Base-by-base conservation (phyloP, 352 stramenopile genomes). In the Pythium vanterpoolii region DNA sequence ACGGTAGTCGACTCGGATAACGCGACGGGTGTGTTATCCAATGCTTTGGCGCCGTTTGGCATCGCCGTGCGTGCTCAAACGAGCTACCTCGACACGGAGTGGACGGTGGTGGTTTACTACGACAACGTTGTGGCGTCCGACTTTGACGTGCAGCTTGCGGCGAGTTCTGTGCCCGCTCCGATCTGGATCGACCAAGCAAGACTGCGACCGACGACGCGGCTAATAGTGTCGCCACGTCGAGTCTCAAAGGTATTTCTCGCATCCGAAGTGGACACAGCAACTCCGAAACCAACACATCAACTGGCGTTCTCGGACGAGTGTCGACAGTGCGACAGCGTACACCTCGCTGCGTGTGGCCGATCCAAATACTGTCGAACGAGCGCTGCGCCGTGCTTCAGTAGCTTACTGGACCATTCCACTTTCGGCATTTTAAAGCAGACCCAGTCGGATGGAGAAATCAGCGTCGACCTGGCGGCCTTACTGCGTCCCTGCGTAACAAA, bases 61-160 rank as follows among this genome's bases (percentile, higher is more conserved):
- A 44, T 68, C 38, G 23, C 38, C 2, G 53, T 45, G 11, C 27
- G 21, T 14, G 49, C 10, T 4, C 31, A 55, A 1, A 7, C 10
- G 19, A 27, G 1, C 10, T 47, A 40, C 13, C 26, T 21, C 1
- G 43, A 48, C n/a, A 18, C 9, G 5, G 61, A 61, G 55, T 69
- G 55, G 48, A 62, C 42, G 1, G 16, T 69, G 1, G 21, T 8
- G 6, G 46, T 64, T 4, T 34, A 28, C 7, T 64, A 57, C 28
- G 10, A 30, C 19, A 56, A 55, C 31, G 42, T 61, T 4, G 49
- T 69, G 10, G 38, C 45, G 14, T 64, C 55, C 31, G 62, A 69
- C 28, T 64, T 69, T 31, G 4, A 47, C 1, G 55, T 69, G 13
- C 36, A 23, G 10, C 19, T 69, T 34, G 54, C 39, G 6, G 2